These are phyloP conservation scores for Neurospora sp. DNA, from an alignment of 495 filamentous ascomycete genomes.

Conservation along the genomic window DNA sequence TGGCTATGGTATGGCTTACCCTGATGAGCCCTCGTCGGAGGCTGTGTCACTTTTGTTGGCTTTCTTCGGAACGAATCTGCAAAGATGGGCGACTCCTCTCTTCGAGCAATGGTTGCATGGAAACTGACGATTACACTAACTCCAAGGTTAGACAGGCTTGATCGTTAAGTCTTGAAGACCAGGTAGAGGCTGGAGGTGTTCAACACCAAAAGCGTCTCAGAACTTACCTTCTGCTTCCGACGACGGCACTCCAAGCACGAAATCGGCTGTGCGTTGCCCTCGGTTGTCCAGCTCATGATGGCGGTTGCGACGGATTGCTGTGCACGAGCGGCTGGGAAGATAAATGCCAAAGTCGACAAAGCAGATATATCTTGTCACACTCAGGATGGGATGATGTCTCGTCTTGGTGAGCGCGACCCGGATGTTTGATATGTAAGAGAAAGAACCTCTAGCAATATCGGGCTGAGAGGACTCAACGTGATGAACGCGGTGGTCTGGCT, in stretches of 20 bases:
- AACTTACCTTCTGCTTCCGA: slow-evolving; percentile 33
- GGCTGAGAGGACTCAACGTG: background rate
- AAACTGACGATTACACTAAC: slow-evolving; percentile 33
- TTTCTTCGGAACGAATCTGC: slow-evolving; percentile 23
- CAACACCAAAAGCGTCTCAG: background rate
- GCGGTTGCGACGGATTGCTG: background rate
- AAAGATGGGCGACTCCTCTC: slow-evolving; percentile 30
- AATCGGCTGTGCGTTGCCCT: slow-evolving; percentile 1
- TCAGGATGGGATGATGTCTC: slow-evolving; percentile 1
- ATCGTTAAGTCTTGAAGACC: background rate
- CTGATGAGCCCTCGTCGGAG: slow-evolving; percentile 8
- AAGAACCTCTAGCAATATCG: background rate
- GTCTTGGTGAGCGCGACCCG: background rate
- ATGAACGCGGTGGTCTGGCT: background rate
- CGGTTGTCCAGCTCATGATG: background rate
- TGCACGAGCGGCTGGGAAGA: background rate
- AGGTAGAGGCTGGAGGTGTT: background rate
- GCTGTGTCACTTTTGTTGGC: slow-evolving; percentile 7
- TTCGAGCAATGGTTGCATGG: slow-evolving; percentile 36
- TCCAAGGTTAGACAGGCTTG: slow-evolving; percentile 5
- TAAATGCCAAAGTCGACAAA: background rate
- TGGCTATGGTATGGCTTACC: slow-evolving; percentile 3
- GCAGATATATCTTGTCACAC: background rate
- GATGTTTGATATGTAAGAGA: background rate
- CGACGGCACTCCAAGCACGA: slow-evolving; percentile 33